phyloP scores from a whole-genome alignment of 2,329 filamentous ascomycete genomes.

The Penicillium sp. region DNA sequence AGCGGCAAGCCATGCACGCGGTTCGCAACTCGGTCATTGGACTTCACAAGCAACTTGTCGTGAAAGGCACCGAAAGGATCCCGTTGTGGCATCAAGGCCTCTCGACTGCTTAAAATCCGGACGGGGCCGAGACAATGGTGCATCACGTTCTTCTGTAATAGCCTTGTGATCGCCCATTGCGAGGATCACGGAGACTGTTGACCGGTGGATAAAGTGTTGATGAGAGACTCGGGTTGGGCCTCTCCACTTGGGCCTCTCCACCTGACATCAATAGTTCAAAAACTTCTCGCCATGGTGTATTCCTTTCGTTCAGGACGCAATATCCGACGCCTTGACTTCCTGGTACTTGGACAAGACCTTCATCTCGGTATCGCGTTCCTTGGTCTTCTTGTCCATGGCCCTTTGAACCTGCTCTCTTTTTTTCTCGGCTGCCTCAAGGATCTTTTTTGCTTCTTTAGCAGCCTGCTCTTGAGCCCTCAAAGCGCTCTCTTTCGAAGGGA shows the following conservation, averaged over 20 bases:
- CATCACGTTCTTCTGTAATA: not conserved
- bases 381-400: conserved; percentile 42
- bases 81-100: not conserved
- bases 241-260: not conserved
- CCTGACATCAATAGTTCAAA: not conserved
- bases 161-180: not conserved
- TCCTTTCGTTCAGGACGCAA: conserved; percentile 22
- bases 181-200: not conserved
- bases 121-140: not conserved
- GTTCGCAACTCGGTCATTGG: not conserved
- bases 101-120: not conserved
- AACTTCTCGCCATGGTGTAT: not conserved
- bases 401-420: conserved; percentile 40
- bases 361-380: conserved; percentile 42
- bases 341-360: conserved; percentile 42
- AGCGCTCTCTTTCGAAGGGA: conserved; percentile 33
- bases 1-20: not conserved
- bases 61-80: not conserved
- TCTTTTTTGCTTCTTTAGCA: conserved; percentile 37
- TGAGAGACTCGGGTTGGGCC: not conserved
- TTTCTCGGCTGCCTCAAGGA: conserved; percentile 35
- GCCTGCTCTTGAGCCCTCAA: conserved; percentile 37
- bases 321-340: conserved; percentile 33
- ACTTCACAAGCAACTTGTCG: not conserved
- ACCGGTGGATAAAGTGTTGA: not conserved